Evolutionary conservation across 345 rosid genomes (phyloP).

Genomic region (Hibiscus mutabilis): DNA sequence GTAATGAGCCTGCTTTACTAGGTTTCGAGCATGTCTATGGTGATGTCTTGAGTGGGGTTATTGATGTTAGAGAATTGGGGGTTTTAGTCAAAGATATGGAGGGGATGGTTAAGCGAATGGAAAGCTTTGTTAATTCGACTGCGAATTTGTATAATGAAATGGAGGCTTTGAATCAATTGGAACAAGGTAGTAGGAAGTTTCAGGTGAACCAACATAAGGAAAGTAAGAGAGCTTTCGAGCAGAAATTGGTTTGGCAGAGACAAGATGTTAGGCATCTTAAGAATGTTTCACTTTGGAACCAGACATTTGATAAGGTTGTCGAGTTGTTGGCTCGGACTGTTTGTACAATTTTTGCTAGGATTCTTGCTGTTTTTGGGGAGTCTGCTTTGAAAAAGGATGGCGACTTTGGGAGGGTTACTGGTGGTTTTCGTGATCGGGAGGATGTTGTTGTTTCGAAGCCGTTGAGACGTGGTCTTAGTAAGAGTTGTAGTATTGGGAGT

Average conservation of each 20-base stretch:
- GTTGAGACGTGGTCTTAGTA: neutral
- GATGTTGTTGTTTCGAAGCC: neutral
- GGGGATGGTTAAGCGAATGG: neutral
- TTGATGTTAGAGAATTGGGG: neutral
- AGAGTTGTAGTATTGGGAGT: neutral
- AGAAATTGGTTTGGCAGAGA: neutral
- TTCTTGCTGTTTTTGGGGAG: neutral
- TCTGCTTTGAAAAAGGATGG: neutral
- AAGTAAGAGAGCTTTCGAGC: neutral
- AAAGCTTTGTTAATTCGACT: neutral
- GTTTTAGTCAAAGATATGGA: neutral
- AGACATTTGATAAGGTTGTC: neutral
- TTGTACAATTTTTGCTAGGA: neutral
- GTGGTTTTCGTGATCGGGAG: neutral
- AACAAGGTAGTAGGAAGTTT: neutral
- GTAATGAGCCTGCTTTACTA: neutral
- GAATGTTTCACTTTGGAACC: neutral
- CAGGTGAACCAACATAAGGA: neutral
- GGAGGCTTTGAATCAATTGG: neutral
- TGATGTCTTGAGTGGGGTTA: neutral
- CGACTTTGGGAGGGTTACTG: neutral
- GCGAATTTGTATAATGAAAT: neutral
- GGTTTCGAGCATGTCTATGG: neutral
- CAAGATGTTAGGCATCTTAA: neutral
- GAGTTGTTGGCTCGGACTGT: neutral